Conservation (phyloP, 495 filamentous ascomycete species). For the Xeromyces bisporus region DNA sequence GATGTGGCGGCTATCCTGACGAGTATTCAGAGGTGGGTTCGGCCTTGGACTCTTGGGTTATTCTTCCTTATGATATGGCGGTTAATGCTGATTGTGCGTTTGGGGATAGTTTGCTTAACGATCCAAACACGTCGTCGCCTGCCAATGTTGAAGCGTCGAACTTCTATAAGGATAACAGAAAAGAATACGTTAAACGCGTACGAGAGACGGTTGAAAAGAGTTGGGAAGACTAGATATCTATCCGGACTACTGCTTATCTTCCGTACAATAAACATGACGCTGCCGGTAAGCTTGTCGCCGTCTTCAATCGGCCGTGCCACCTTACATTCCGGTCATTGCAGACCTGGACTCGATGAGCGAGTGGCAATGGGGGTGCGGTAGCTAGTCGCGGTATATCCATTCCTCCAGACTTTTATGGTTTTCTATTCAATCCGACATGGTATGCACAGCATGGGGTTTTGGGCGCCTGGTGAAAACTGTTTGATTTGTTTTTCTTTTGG, state of each 20-base stretch:
- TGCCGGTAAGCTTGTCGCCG: too few relatives aligned
- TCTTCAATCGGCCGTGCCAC: too few relatives aligned
- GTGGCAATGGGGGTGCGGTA: too few relatives aligned
- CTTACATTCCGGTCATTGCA: too few relatives aligned
- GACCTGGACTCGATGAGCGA: too few relatives aligned
- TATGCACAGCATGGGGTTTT: slow-evolving; percentile 32
- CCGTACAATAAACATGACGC: too few relatives aligned
- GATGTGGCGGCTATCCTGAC: slow-evolving; percentile 95
- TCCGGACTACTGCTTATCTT: too few relatives aligned
- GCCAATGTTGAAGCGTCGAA: slow-evolving; percentile 98
- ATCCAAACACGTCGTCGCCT: slow-evolving; percentile 92
- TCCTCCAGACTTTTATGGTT: too few relatives aligned
- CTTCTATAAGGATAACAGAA: slow-evolving; percentile 93
- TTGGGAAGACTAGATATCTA: slow-evolving; percentile 61
- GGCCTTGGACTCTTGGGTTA: slow-evolving; percentile 2
- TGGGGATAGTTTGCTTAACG: slow-evolving; percentile 89
- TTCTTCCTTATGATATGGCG: slow-evolving; percentile 3
- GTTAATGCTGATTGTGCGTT: too few relatives aligned
- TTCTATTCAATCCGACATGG: too few relatives aligned
- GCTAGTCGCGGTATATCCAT: too few relatives aligned
- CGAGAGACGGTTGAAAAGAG: slow-evolving; percentile 97
- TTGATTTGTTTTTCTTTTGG: slow-evolving; percentile 1
- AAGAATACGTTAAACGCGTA: slow-evolving; percentile 90
- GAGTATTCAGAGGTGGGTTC: slow-evolving; percentile 79
- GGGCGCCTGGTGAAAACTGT: slow-evolving; percentile 23